Conservation (phyloP, 2,329 filamentous ascomycete species). For the Aspergillus terreus region DNA sequence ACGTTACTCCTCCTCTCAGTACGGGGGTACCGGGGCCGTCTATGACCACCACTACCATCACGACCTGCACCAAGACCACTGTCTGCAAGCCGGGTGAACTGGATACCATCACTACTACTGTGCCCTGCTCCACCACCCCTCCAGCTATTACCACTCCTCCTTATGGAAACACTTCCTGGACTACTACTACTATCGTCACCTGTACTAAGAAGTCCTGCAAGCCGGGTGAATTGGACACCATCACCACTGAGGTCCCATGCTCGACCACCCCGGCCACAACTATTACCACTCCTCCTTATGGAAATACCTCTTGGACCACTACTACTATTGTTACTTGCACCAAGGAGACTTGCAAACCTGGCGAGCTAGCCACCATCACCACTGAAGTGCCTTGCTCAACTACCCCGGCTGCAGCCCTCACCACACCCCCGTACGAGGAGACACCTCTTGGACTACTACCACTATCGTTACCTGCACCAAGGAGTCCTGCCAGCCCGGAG, state of each 20-base stretch:
- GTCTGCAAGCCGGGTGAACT: not conserved
- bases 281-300: not conserved
- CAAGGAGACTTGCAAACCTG: not conserved
- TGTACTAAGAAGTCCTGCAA: not conserved
- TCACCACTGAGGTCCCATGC: not conserved
- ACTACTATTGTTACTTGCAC: not conserved
- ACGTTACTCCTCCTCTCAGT: not conserved
- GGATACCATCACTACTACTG: not conserved
- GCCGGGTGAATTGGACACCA: not conserved
- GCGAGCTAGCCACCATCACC: not conserved
- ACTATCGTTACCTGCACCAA: not conserved
- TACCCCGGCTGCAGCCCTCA: not conserved
- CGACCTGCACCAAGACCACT: not conserved
- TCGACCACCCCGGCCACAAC: too few species aligned
- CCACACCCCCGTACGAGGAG: not conserved
- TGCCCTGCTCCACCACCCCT: not conserved
- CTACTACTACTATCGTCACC: not conserved
- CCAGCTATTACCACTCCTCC: not conserved
- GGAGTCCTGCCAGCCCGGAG: not conserved
- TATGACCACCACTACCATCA: not conserved
- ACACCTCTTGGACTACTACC: not conserved
- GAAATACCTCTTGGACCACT: not conserved
- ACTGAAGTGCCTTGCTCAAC: not conserved
- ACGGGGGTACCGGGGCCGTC: not conserved
- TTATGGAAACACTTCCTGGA: not conserved